Percentiles rank a stretch among this genome's conserved stretches.
Conservation (phyloP, 2,329 filamentous ascomycete genomes). For the Stagonosporopsis vannaccii region DNA sequence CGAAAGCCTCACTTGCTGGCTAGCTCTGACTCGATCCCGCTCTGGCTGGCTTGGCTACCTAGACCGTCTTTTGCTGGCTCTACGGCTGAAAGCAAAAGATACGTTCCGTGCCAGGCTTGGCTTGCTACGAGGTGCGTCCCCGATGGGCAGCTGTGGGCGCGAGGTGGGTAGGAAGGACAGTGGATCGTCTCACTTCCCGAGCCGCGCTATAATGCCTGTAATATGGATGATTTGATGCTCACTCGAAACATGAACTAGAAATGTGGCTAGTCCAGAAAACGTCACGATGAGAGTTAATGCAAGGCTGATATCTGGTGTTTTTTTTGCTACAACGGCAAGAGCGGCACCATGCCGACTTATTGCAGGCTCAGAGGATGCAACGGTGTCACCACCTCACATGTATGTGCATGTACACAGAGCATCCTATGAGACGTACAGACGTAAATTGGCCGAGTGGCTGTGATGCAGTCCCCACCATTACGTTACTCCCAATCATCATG, state of each 20-base stretch:
- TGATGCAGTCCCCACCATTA: neutral
- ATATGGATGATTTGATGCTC: neutral
- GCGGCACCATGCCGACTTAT: neutral
- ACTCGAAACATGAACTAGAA: neutral
- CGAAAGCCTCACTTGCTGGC: neutral
- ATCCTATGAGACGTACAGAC: neutral
- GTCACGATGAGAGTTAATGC: neutral
- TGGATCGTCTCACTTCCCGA: slow-evolving; percentile 1
- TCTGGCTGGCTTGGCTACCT: neutral
- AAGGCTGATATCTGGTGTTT: slow-evolving; percentile 4
- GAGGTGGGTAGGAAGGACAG: neutral
- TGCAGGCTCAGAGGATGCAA: neutral
- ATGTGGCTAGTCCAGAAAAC: neutral
- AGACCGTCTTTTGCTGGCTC: neutral
- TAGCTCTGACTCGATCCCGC: neutral
- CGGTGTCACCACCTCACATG: neutral
- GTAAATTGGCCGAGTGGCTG: neutral
- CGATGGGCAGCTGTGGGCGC: neutral
- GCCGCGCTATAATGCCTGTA: slow-evolving; percentile 6
- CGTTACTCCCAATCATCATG: neutral
- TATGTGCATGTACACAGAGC: neutral
- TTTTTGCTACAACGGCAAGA: neutral
- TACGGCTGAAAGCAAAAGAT: neutral
- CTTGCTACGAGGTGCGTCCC: neutral
- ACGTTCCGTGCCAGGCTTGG: neutral